phyloP scores from a whole-genome alignment of 768 basidiomycete genomes.

The Kwoniella pini region DNA sequence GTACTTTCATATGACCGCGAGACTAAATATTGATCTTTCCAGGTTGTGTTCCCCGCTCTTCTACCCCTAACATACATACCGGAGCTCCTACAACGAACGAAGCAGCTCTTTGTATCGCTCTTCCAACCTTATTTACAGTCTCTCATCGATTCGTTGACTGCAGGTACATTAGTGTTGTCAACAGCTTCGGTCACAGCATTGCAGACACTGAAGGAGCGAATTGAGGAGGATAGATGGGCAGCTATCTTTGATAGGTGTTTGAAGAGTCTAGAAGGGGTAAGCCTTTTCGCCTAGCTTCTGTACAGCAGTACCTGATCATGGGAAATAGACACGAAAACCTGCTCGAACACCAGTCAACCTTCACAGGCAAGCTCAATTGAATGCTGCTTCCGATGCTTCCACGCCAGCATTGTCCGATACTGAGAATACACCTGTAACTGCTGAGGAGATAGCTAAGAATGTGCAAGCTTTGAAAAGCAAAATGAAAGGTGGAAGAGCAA shows the following conservation, averaged over 20 bases:
- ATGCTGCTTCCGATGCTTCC: slow-evolving; percentile 39
- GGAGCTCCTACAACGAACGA: slow-evolving; percentile 76
- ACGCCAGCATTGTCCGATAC: slow-evolving; percentile 30
- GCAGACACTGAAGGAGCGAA: slow-evolving; percentile 27
- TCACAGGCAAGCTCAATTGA: slow-evolving; percentile 38
- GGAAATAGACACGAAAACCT: slow-evolving; percentile 28
- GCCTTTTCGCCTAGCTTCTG: neutral
- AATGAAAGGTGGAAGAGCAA: slow-evolving; percentile 66
- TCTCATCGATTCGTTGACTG: slow-evolving; percentile 72
- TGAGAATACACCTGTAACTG: slow-evolving; percentile 52
- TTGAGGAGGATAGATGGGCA: slow-evolving; percentile 47
- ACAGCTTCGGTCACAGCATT: slow-evolving; percentile 27
- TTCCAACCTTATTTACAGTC: slow-evolving; percentile 80
- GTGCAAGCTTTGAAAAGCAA: slow-evolving; percentile 85
- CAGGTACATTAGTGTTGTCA: slow-evolving; percentile 27
- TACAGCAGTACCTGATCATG: too few relatives aligned
- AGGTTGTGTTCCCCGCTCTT: slow-evolving; percentile 97
- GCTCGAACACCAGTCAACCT: slow-evolving; percentile 29
- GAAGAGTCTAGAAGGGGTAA: slow-evolving; percentile 36
- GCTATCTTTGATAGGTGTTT: slow-evolving; percentile 51
- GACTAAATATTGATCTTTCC: neutral
- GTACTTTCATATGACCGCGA: neutral
- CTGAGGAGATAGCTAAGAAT: slow-evolving; percentile 88
- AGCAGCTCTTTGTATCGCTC: slow-evolving; percentile 79
- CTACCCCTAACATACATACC: slow-evolving; percentile 92